These are phyloP conservation scores for Agrocybe chaxingu DNA, from an alignment of 768 basidiomycete genomes.

Conservation along the genomic window DNA sequence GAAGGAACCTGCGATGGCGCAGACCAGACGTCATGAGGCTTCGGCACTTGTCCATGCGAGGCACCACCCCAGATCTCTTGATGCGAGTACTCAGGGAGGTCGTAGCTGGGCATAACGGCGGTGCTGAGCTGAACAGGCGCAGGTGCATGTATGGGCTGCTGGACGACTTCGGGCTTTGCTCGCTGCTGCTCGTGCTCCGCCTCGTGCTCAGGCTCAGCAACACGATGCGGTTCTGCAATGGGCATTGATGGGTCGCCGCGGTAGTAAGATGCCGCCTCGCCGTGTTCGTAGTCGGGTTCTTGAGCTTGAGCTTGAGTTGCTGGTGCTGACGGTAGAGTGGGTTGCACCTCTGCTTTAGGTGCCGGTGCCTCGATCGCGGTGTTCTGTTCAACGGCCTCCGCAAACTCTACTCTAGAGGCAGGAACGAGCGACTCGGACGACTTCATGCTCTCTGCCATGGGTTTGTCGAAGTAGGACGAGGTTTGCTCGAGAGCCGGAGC, in stretches of 20 bases:
- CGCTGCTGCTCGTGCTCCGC: neutral
- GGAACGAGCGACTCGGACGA: slow-evolving; percentile 12
- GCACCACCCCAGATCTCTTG: slow-evolving; percentile 19
- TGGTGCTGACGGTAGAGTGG: neutral
- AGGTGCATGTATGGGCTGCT: neutral
- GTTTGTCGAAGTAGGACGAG: slow-evolving; percentile 25
- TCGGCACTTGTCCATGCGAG: slow-evolving; percentile 1
- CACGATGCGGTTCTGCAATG: slow-evolving; percentile 4
- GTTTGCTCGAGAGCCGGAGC: slow-evolving; percentile 13
- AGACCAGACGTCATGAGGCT: slow-evolving; percentile 5
- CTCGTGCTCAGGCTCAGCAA: neutral
- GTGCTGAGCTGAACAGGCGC: slow-evolving; percentile 5
- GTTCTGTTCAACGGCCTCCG: slow-evolving; percentile 15
- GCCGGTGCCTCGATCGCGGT: neutral
- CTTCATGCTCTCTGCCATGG: slow-evolving; percentile 21
- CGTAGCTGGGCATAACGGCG: slow-evolving; percentile 14
- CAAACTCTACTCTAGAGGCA: slow-evolving; percentile 10
- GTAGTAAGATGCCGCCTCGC: slow-evolving; percentile 11
- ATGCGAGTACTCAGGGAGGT: slow-evolving; percentile 6
- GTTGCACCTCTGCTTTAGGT: neutral
- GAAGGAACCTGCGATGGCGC: neutral
- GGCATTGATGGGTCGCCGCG: slow-evolving; percentile 8
- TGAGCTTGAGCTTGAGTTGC: neutral
- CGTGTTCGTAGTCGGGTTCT: neutral
- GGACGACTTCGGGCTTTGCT: neutral